These are phyloP conservation scores for Mycena belliarum DNA, from an alignment of 768 basidiomycete genomes.

Conservation along the genomic window DNA sequence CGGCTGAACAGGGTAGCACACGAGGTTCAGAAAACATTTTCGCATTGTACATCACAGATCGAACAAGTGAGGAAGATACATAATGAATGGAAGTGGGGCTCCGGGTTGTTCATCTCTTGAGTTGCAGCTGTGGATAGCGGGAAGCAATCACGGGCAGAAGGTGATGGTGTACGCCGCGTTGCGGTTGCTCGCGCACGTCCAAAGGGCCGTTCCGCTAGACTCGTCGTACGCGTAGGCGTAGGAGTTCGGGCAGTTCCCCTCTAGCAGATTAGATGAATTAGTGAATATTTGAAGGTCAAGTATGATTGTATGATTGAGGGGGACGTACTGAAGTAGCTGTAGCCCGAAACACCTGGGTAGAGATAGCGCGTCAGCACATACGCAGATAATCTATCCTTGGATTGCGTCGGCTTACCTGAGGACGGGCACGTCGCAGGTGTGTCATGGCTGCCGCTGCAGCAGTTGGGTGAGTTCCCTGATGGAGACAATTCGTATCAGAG, in stretches of 20 bases:
- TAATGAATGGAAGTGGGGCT: background rate
- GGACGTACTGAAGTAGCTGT: slow-evolving; percentile 22
- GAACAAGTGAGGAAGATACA: background rate
- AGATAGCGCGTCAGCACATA: background rate
- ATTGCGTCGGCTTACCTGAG: background rate
- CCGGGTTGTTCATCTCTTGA: too few species aligned
- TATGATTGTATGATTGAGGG: background rate
- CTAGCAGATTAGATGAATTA: background rate
- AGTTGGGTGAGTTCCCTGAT: slow-evolving; percentile 16
- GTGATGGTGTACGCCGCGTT: slow-evolving; percentile 25
- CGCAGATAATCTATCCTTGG: background rate
- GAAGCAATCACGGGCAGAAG: slow-evolving; percentile 5
- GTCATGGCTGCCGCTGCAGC: slow-evolving; percentile 16
- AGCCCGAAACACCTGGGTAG: slow-evolving; percentile 12
- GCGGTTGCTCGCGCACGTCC: slow-evolving; percentile 37
- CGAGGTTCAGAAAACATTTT: too few species aligned
- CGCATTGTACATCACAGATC: slow-evolving; percentile 6
- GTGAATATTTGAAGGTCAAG: background rate
- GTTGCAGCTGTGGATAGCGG: too few species aligned
- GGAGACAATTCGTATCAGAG: background rate
- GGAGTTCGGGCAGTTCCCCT: slow-evolving; percentile 36
- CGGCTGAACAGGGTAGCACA: too few species aligned
- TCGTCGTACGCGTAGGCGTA: slow-evolving; percentile 54
- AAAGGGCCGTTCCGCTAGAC: slow-evolving; percentile 45
- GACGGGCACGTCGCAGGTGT: slow-evolving; percentile 21